Percentiles rank a stretch among this genome's conserved stretches.
phyloP scores from a whole-genome alignment of 306 rosid genomes.

The Astragalus glycyphyllos region DNA sequence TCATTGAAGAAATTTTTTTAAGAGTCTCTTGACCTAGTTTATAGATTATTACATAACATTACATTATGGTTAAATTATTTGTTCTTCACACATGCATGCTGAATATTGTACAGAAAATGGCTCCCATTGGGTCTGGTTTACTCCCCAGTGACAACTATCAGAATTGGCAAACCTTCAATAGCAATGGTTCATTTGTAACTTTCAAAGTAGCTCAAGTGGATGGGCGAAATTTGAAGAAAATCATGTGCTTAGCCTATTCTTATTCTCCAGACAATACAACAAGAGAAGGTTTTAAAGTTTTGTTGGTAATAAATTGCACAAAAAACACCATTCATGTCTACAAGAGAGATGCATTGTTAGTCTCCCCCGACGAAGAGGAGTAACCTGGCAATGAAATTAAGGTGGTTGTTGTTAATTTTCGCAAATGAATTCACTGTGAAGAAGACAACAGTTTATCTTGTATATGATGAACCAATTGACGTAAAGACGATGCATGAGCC shows the following conservation, averaged over 20 bases:
- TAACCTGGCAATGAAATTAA: too few relatives aligned
- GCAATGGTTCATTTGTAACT: neutral
- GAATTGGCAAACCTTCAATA: neutral
- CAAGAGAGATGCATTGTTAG: neutral
- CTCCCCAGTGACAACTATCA: neutral
- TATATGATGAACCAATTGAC: too few relatives aligned
- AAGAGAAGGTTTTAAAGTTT: neutral
- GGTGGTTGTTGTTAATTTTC: too few relatives aligned
- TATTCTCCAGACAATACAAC: neutral
- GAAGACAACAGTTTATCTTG: too few relatives aligned
- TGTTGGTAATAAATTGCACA: neutral
- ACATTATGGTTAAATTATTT: too few relatives aligned
- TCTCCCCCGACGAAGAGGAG: too few relatives aligned
- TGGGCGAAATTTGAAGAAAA: neutral
- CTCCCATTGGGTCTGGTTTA: neutral
- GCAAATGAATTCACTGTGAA: too few relatives aligned
- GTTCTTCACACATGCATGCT: too few relatives aligned
- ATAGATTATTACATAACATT: too few relatives aligned
- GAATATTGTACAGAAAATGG: neutral
- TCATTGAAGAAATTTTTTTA: too few relatives aligned
- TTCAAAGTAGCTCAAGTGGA: neutral
- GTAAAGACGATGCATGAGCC: too few relatives aligned
- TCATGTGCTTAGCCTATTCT: neutral
- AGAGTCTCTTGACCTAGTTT: too few relatives aligned
- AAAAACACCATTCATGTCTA: neutral